Percentiles rank a stretch among this genome's conserved stretches.
phyloP scores from a whole-genome alignment of 2,329 filamentous ascomycete genomes.

The Trichoderma lentiforme region DNA sequence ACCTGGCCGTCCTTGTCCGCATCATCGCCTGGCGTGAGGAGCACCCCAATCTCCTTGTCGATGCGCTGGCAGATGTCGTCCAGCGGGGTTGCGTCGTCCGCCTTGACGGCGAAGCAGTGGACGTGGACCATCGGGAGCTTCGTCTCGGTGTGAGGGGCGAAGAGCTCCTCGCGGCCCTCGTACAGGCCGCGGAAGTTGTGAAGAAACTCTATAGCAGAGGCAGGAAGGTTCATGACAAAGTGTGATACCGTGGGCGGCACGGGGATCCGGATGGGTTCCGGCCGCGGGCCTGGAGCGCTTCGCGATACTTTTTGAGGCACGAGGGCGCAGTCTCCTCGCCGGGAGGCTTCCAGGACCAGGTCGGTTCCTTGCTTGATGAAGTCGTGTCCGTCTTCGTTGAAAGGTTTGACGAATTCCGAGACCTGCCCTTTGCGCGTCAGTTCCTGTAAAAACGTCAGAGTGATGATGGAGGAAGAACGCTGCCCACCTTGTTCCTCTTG shows the following conservation, averaged over 20 bases:
- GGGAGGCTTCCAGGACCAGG: constrained; percentile 51
- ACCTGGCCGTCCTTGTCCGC: constrained; percentile 47
- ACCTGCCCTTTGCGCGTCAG: constrained; percentile 42
- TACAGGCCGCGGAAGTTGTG: constrained; percentile 68
- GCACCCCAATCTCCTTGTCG: constrained; percentile 39
- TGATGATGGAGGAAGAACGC: neutral
- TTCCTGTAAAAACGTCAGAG: neutral
- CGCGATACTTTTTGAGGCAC: constrained; percentile 42
- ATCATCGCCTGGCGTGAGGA: constrained; percentile 45
- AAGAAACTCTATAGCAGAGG: constrained; percentile 82
- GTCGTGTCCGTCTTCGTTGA: constrained; percentile 74
- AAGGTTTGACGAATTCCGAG: constrained; percentile 67
- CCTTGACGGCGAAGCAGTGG: constrained; percentile 90
- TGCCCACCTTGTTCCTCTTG: constrained; percentile 69
- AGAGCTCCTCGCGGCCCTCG: constrained; percentile 63
- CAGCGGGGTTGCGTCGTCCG: constrained; percentile 65
- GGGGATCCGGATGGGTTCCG: constrained; percentile 40
- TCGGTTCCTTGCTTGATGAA: constrained; percentile 75
- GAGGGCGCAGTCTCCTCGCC: constrained; percentile 51
- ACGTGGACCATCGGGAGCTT: constrained; percentile 81
- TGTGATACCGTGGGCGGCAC: constrained; percentile 79
- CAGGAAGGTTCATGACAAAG: constrained; percentile 97
- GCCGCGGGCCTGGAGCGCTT: constrained; percentile 36
- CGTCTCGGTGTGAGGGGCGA: constrained; percentile 55
- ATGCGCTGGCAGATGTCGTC: constrained; percentile 46